A percentile compares a stretch with the other conserved stretches of the same genome.
These are phyloP conservation scores for Penicillium alfredii DNA, from an alignment of 495 filamentous ascomycete species.

Conservation along the genomic window DNA sequence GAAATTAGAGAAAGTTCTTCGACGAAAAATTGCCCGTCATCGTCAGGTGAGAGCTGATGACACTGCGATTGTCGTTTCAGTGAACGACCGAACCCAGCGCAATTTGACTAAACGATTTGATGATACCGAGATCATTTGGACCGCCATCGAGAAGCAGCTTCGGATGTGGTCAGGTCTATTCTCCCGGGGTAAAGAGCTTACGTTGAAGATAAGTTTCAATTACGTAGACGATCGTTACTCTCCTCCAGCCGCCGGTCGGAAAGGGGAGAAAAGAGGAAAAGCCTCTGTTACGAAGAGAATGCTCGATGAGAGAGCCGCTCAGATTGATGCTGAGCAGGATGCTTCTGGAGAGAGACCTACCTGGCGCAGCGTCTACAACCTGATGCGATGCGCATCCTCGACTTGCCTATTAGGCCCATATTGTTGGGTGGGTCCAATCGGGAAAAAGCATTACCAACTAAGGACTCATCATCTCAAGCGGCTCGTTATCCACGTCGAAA, in stretches of 20 bases:
- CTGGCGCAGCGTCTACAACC: conserved; percentile 20
- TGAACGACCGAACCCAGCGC: conserved; percentile 5
- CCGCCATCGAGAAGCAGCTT: conserved; percentile 8
- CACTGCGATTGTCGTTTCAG: conserved; percentile 7
- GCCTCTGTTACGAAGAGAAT: conserved; percentile 8
- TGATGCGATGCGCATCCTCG: conserved; percentile 20
- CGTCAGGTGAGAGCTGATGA: conserved; percentile 7
- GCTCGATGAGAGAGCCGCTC: conserved; percentile 10
- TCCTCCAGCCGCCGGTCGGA: background rate
- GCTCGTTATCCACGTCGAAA: conserved; percentile 13
- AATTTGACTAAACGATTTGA: conserved; percentile 14
- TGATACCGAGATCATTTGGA: conserved; percentile 8
- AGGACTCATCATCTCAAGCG: conserved; percentile 13
- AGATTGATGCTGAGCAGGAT: conserved; percentile 15
- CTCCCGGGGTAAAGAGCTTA: conserved; percentile 12
- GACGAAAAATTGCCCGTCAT: conserved; percentile 1
- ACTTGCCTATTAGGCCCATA: conserved; percentile 14
- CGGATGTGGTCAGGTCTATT: conserved; percentile 7
- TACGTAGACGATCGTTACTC: conserved; percentile 9
- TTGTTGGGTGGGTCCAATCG: conserved; percentile 21
- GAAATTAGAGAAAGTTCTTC: conserved; percentile 5
- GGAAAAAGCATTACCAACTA: conserved; percentile 24
- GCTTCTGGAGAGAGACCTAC: conserved; percentile 9
- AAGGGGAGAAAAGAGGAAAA: conserved; percentile 9
- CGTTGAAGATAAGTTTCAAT: conserved; percentile 13